Percentiles rank a stretch among this genome's conserved stretches.
Evolutionary conservation across 208 protist genomes (phyloP).

Genomic region (Phytomonas sp.): DNA sequence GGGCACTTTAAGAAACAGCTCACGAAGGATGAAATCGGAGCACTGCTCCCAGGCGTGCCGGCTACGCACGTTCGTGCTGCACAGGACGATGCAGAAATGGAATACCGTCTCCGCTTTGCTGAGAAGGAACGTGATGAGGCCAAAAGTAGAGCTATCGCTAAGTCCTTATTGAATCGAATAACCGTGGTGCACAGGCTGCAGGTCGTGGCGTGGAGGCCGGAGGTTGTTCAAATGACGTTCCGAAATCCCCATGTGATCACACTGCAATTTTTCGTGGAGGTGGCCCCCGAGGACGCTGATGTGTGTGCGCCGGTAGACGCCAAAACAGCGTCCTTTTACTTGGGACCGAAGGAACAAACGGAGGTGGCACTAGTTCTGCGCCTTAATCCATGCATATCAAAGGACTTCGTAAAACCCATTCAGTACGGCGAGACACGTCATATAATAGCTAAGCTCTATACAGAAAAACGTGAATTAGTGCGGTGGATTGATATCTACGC

Average conservation of each 20-base stretch:
- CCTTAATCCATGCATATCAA: conserved; percentile 12
- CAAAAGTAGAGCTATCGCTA: conserved; percentile 68
- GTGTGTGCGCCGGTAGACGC: conserved; percentile 28
- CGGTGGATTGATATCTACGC: conserved; percentile 49
- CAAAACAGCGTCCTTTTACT: conserved; percentile 24
- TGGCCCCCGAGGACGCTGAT: conserved; percentile 22
- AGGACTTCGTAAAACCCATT: background rate
- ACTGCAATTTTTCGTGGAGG: conserved; percentile 68
- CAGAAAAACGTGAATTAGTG: conserved; percentile 53
- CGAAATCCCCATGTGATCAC: conserved; percentile 49
- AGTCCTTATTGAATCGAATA: conserved; percentile 57
- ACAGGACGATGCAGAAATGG: conserved; percentile 41
- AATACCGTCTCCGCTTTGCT: conserved; percentile 67
- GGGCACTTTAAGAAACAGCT: conserved; percentile 52
- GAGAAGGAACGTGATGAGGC: conserved; percentile 65
- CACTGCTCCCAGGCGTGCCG: conserved; percentile 38
- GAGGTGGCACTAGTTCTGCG: conserved; percentile 50
- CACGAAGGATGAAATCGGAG: conserved; percentile 13
- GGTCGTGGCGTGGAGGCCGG: conserved; percentile 50
- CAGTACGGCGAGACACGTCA: conserved; percentile 1
- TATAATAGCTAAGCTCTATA: conserved; percentile 52
- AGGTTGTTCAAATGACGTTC: conserved; percentile 51
- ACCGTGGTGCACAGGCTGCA: conserved; percentile 54
- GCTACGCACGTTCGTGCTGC: conserved; percentile 31
- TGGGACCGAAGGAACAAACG: conserved; percentile 54